Conservation (phyloP, 495 filamentous ascomycete genomes). For the Neurospora sp. region DNA sequence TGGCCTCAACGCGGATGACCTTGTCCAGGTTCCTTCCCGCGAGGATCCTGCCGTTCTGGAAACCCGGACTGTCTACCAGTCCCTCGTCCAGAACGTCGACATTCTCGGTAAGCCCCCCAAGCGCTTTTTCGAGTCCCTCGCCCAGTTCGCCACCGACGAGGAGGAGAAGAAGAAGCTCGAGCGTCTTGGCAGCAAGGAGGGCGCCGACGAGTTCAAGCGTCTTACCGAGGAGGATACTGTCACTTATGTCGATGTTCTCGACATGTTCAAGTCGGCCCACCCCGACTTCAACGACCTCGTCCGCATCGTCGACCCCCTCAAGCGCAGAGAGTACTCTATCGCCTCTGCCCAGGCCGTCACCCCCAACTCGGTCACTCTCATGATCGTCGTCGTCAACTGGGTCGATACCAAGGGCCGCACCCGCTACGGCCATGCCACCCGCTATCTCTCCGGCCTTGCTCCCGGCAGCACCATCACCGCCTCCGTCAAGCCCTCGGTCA, state of each 20-base stretch:
- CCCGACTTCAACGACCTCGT: constrained; percentile 86
- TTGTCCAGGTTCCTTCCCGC: constrained; percentile 84
- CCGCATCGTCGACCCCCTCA: constrained; percentile 80
- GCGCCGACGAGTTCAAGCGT: constrained; percentile 88
- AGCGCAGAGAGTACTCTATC: constrained; percentile 95
- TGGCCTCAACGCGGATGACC: constrained; percentile 65
- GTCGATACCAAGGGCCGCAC: constrained; percentile 78
- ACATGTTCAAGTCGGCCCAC: constrained; percentile 80
- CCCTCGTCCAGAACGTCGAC: constrained; percentile 86
- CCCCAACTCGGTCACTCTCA: constrained; percentile 75
- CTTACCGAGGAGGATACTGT: constrained; percentile 86
- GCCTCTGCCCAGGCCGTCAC: constrained; percentile 91
- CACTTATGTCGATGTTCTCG: constrained; percentile 84
- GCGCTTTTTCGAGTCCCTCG: constrained; percentile 88
- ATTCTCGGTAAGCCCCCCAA: constrained; percentile 96
- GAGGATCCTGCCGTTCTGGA: constrained; percentile 70
- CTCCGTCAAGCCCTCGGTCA: constrained; percentile 89
- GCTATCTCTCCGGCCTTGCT: constrained; percentile 67
- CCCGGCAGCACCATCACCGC: constrained; percentile 73
- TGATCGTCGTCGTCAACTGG: constrained; percentile 98
- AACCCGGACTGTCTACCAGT: constrained; percentile 88
- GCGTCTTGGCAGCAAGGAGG: constrained; percentile 69
- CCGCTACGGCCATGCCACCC: constrained; percentile 85
- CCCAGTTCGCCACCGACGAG: constrained; percentile 76
- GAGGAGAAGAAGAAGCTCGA: constrained; percentile 71